Percentiles rank a stretch among this genome's conserved stretches.
Conservation (phyloP, 164 flowering plant genomes). For the Akebia trifoliata region DNA sequence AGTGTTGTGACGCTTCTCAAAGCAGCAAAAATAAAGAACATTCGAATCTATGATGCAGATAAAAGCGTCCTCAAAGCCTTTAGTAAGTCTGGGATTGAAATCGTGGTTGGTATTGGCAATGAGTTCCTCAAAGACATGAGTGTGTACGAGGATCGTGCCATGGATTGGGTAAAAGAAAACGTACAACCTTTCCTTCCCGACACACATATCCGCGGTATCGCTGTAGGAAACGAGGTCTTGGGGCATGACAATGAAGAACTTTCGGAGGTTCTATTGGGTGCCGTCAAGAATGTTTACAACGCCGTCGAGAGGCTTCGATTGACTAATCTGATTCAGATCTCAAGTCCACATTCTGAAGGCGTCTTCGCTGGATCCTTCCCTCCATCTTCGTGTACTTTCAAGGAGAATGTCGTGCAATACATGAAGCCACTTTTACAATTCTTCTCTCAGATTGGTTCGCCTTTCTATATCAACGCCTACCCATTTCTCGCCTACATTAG, state of each 20-base stretch:
- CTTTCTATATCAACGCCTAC: slow-evolving; percentile 77
- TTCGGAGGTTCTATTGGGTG: slow-evolving; percentile 57
- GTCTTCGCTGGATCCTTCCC: slow-evolving; percentile 70
- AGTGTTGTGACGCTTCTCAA: slow-evolving; percentile 76
- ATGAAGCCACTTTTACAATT: slow-evolving; percentile 76
- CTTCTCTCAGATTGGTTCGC: slow-evolving; percentile 53
- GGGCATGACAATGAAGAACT: slow-evolving; percentile 44
- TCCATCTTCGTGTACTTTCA: slow-evolving; percentile 67
- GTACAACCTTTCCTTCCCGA: slow-evolving; percentile 63
- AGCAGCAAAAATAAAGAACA: slow-evolving; percentile 72
- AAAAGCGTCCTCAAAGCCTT: slow-evolving; percentile 63
- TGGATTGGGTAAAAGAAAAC: slow-evolving; percentile 66
- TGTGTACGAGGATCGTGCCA: slow-evolving; percentile 50
- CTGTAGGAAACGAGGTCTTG: slow-evolving; percentile 78
- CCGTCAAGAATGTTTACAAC: slow-evolving; percentile 58
- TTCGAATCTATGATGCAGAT: slow-evolving; percentile 76
- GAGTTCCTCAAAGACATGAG: slow-evolving; percentile 59
- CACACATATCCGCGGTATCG: slow-evolving; percentile 60
- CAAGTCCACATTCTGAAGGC: slow-evolving; percentile 67
- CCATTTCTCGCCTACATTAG: slow-evolving; percentile 76
- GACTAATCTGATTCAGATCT: slow-evolving; percentile 36
- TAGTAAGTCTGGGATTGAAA: slow-evolving; percentile 61
- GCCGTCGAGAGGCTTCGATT: slow-evolving; percentile 44
- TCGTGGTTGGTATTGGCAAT: slow-evolving; percentile 60
- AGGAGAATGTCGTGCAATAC: slow-evolving; percentile 40